These are phyloP conservation scores for Trichoderma atrobrunneum DNA, from an alignment of 2,329 filamentous ascomycete species.

Conservation along the genomic window DNA sequence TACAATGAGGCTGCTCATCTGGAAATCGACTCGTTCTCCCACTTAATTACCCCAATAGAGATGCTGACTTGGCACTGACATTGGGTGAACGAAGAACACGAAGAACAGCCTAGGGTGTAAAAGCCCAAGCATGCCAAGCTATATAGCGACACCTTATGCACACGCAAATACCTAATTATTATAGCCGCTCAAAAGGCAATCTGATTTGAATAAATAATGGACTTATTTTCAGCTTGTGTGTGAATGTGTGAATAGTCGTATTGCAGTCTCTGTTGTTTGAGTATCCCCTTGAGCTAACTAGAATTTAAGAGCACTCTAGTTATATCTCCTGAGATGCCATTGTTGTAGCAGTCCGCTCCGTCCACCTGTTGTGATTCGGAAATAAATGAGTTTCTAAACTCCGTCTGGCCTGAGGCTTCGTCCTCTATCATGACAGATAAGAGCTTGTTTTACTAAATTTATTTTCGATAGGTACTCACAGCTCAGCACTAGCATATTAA, in stretches of 20 bases:
- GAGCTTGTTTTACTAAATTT: background rate
- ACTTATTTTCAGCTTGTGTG: too few species aligned
- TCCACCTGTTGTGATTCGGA: background rate
- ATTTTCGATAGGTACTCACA: background rate
- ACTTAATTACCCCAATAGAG: background rate
- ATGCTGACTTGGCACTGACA: background rate
- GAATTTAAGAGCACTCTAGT: background rate
- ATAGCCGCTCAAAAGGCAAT: too few species aligned
- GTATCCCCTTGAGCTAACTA: too few species aligned
- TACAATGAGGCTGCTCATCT: background rate
- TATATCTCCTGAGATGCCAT: background rate
- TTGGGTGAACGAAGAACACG: background rate
- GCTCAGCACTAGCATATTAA: background rate
- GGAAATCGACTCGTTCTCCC: too few species aligned
- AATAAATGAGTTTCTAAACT: background rate
- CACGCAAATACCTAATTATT: too few species aligned
- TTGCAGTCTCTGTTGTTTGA: accelerated
- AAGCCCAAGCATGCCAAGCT: background rate
- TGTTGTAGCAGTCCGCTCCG: too few species aligned
- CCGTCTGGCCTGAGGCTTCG: background rate
- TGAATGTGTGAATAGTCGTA: too few species aligned
- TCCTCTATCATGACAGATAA: background rate
- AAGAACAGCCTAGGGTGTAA: too few species aligned
- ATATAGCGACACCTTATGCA: background rate
- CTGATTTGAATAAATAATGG: too few species aligned